Percentiles rank a stretch among this genome's conserved stretches.
These are phyloP conservation scores for Malus sieversii DNA, from an alignment of 306 rosid genomes.

Conservation along the genomic window DNA sequence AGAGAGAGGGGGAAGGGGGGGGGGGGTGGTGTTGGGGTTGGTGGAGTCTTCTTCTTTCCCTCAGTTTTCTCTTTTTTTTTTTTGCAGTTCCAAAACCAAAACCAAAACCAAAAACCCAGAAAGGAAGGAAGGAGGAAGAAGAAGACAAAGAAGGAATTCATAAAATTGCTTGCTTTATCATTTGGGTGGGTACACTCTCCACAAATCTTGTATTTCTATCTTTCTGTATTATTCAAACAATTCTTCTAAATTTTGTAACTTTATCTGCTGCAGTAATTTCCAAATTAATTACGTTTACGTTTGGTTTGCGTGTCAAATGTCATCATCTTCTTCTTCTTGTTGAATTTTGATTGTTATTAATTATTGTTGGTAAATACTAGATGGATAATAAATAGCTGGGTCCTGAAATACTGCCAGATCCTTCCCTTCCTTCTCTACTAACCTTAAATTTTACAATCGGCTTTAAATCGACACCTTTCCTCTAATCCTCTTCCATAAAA, in stretches of 20 bases:
- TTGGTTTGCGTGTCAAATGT: not conserved
- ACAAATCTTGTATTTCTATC: not conserved
- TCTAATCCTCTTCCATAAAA: not conserved
- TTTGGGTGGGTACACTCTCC: not conserved
- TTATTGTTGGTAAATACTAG: not conserved
- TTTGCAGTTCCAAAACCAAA: not conserved
- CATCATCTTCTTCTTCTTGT: not conserved
- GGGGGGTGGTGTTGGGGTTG: not conserved
- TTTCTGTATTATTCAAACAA: not conserved
- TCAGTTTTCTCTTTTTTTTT: not conserved
- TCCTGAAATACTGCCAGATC: not conserved
- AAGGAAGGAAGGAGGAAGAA: not conserved
- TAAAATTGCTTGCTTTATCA: not conserved
- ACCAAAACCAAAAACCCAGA: not conserved
- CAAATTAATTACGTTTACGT: not conserved
- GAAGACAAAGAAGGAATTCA: not conserved
- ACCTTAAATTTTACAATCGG: not conserved
- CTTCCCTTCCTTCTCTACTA: not conserved
- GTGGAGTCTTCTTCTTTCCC: constrained; percentile 6
- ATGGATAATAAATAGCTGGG: not conserved
- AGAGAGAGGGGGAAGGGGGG: not conserved
- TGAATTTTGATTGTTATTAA: not conserved
- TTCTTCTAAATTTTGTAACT: not conserved
- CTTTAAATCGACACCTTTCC: not conserved
- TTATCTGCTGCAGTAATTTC: not conserved